Conservation (phyloP, 306 rosid species). For the Lithocarpus polystachyus region DNA sequence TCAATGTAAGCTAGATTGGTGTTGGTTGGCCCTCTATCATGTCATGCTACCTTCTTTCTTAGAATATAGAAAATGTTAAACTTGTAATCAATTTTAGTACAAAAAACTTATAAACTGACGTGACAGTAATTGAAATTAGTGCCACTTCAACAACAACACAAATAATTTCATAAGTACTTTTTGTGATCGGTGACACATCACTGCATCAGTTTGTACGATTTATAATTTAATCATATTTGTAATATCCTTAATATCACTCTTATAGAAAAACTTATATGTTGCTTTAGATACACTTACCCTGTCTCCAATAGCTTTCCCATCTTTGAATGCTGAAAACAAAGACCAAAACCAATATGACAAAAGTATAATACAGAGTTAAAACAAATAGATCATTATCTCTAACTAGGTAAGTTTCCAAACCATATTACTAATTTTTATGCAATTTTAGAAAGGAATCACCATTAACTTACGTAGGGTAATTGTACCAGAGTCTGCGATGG, state of each 20-base stretch:
- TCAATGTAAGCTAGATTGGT: background rate
- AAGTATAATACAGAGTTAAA: background rate
- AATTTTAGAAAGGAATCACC: background rate
- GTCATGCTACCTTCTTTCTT: background rate
- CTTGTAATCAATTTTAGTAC: too few species aligned
- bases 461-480: constrained; percentile 67
- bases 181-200: too few species aligned
- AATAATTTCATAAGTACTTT: too few species aligned
- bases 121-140: too few species aligned
- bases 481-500: constrained; percentile 67
- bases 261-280: too few species aligned
- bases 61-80: background rate
- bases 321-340: constrained; percentile 69
- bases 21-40: background rate
- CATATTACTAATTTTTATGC: background rate
- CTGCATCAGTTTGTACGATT: too few species aligned
- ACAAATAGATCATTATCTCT: background rate
- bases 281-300: constrained; percentile 41
- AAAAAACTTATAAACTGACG: too few species aligned
- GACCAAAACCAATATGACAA: background rate
- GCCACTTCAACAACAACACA: too few species aligned
- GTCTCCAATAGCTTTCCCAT: constrained; percentile 57
- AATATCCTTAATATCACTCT: too few species aligned
- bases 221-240: too few species aligned
- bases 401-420: background rate